Base-by-base conservation (phyloP, 1,139 yeast species). In the Yamadazyma atmosphaerica region DNA sequence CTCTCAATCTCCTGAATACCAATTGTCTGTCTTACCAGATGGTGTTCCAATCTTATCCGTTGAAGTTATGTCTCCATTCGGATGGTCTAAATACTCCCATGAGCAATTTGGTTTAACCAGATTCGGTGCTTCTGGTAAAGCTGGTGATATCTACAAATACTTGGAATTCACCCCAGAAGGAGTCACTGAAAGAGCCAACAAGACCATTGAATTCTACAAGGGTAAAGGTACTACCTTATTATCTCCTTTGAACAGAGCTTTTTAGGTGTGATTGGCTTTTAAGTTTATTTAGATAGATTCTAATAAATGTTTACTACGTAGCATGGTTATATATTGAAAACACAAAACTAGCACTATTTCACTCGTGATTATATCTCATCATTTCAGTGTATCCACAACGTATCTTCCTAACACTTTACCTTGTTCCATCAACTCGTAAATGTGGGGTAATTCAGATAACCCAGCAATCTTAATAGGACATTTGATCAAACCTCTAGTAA, bases 101-200 rank as follows among this genome's bases (percentile, higher is more conserved):
- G 95, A 86, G 74, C 95, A 89, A 68, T 87, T 92, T 60, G 97
- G 98, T 68, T 78, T 94, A 63, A 81, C 89, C 80, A 81, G 89
- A 72, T 94, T 92, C 63, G 99, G 99, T 79, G 95, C 94, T 50
- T 89, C 98, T 46, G 98, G 96, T 65, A 87, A 88, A 65, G 95
- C 85, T 60, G 70, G 72, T 45, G 88, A 86, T 47, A 79, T 92
- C 45, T 94, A 82, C 83, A 80, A 86, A 68, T 73, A 62, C 75
- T 87, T 90, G 55, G 96, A 80, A 51, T 92, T 94, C 77, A 90
- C 96, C 40, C 85, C 94, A 51, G 97, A 88, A 62, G 96, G 96
- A 53, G 77, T 94, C 66, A 92, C 95, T 56, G 74, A 78, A 59
- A 88, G 90, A 70, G 98, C 90, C 50, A 70, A 73, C 55, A 82